phyloP scores from a whole-genome alignment of 345 rosid genomes.

The Rhizophora apiculata region DNA sequence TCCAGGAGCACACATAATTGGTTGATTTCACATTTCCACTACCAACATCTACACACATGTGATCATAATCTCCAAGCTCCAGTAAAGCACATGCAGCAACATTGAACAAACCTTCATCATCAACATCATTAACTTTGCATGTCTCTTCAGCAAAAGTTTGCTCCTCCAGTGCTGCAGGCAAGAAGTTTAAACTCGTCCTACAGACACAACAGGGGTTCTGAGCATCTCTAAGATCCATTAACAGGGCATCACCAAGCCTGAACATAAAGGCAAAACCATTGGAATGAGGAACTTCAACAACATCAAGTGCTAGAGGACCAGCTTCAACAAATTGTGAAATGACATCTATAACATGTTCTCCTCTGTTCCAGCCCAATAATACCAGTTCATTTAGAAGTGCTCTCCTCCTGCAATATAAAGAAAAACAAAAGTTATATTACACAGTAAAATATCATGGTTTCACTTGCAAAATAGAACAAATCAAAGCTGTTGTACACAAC shows the following conservation, averaged over 20 bases:
- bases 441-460: neutral
- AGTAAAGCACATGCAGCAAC: conserved; percentile 96
- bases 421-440: conserved; percentile 14
- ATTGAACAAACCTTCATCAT: conserved; percentile 89
- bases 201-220: conserved; percentile 62
- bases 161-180: conserved; percentile 64
- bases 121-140: conserved; percentile 69
- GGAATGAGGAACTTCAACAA: conserved; percentile 84
- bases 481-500: conserved; percentile 15
- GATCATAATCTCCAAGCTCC: conserved; percentile 90
- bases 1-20: conserved; percentile 78
- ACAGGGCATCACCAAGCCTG: conserved; percentile 86
- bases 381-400: conserved; percentile 60
- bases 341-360: conserved; percentile 46
- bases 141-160: conserved; percentile 71
- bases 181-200: conserved; percentile 64
- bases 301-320: conserved; percentile 73
- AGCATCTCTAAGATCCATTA: conserved; percentile 96
- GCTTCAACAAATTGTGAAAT: conserved; percentile 60
- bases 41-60: conserved; percentile 89
- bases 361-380: conserved; percentile 65
- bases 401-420: conserved; percentile 61
- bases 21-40: conserved; percentile 45
- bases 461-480: neutral
- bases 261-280: conserved; percentile 85